phyloP scores from a whole-genome alignment of 2,329 filamentous ascomycete species.

The Alternaria sp. region DNA sequence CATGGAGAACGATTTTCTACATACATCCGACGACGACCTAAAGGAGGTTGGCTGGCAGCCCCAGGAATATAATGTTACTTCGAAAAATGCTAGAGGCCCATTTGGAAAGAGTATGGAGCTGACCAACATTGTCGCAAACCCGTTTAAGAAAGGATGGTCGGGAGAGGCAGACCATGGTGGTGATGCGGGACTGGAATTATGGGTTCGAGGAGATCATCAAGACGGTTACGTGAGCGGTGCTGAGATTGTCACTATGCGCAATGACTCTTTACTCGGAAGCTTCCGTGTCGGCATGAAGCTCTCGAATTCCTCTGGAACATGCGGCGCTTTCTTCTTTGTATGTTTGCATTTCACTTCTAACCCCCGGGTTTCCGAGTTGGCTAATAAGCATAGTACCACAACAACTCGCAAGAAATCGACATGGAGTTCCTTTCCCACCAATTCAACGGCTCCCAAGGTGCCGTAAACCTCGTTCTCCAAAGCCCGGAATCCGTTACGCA shows the following conservation, averaged over 20 bases:
- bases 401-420: constrained; percentile 82
- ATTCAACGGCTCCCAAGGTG: constrained; percentile 65
- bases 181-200: constrained; percentile 51
- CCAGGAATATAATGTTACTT: constrained; percentile 72
- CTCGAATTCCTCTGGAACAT: constrained; percentile 70
- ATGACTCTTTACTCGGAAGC: constrained; percentile 73
- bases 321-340: constrained; percentile 83
- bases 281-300: constrained; percentile 74
- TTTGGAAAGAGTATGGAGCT: constrained; percentile 71
- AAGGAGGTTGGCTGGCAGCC: constrained; percentile 65
- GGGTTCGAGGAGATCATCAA: constrained; percentile 47
- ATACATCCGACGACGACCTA: constrained; percentile 61
- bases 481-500: constrained; percentile 65
- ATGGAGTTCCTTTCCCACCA: constrained; percentile 78
- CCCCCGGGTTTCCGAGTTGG: neutral
- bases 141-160: constrained; percentile 56
- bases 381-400: constrained; percentile 67
- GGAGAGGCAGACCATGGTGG: constrained; percentile 58
- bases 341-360: constrained; percentile 16
- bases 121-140: constrained; percentile 66
- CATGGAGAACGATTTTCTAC: constrained; percentile 76
- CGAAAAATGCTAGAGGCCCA: constrained; percentile 65
- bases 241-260: constrained; percentile 68
- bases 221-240: constrained; percentile 67
- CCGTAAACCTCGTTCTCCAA: constrained; percentile 79